These are phyloP conservation scores for Citrullus colocynthis DNA, from an alignment of 306 rosid genomes.

Conservation along the genomic window DNA sequence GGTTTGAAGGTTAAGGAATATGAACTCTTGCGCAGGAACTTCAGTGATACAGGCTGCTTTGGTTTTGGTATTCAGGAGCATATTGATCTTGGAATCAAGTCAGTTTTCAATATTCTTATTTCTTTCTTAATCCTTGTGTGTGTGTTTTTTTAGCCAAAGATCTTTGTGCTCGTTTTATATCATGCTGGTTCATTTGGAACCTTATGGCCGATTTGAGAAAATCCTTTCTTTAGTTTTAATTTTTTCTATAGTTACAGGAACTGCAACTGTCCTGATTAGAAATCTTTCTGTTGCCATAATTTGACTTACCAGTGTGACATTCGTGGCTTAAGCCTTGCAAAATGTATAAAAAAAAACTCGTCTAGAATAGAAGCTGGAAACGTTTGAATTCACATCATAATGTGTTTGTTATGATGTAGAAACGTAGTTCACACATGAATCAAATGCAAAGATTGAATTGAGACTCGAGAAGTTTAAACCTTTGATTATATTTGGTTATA, in stretches of 20 bases:
- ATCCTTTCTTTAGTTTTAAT: not conserved
- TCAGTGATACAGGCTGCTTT: conserved; percentile 34
- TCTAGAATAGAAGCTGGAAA: not conserved
- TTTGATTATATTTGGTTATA: not conserved
- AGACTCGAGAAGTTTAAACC: not conserved
- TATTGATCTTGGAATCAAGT: conserved; percentile 38
- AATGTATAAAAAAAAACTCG: not conserved
- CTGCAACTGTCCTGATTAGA: not conserved
- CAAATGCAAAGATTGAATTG: not conserved
- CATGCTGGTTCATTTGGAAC: not conserved
- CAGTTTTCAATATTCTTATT: not conserved
- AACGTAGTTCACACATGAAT: not conserved
- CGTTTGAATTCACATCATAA: not conserved
- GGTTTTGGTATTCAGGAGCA: conserved; percentile 41
- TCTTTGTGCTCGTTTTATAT: not conserved
- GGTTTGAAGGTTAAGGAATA: conserved; percentile 34
- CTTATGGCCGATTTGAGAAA: not conserved
- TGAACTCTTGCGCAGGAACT: conserved; percentile 35
- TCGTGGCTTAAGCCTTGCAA: not conserved
- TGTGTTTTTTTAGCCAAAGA: no score
- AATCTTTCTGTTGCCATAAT: not conserved
- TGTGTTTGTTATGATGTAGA: not conserved
- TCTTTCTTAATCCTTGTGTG: not conserved
- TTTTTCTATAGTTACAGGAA: not conserved
- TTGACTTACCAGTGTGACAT: not conserved